Percentiles rank a stretch among this genome's conserved stretches.
Evolutionary conservation across 306 rosid genomes (phyloP).

Genomic region (Abrus pulchellus): DNA sequence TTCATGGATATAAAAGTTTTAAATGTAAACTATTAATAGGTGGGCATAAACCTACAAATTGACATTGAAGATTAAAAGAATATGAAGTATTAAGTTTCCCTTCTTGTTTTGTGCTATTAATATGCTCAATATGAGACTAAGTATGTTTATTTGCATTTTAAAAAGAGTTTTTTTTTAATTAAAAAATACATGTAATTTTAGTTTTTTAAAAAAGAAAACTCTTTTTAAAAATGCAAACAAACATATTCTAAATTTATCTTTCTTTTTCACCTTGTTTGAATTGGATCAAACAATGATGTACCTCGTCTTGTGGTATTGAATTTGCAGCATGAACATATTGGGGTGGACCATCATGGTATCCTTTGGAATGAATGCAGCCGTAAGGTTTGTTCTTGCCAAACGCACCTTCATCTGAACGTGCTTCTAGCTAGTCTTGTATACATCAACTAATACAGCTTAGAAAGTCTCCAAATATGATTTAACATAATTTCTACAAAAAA

Average conservation of each 20-base stretch:
- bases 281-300: background rate
- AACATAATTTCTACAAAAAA: background rate
- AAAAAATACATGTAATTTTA: too few relatives aligned
- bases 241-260: background rate
- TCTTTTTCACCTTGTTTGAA: background rate
- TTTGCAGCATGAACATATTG: conserved; percentile 79
- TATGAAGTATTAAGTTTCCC: too few relatives aligned
- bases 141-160: too few relatives aligned
- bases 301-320: background rate
- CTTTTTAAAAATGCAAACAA: too few relatives aligned
- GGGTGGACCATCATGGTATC: conserved; percentile 83
- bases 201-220: too few relatives aligned
- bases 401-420: background rate
- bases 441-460: background rate
- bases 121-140: too few relatives aligned
- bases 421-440: background rate
- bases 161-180: too few relatives aligned
- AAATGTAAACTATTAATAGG: too few relatives aligned
- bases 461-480: background rate
- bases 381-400: conserved; percentile 62
- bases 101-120: too few relatives aligned
- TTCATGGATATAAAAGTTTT: too few relatives aligned
- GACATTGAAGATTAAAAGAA: too few relatives aligned
- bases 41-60: too few relatives aligned
- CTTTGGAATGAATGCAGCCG: conserved; percentile 77